These are phyloP conservation scores for Rhodotorula mucilaginosa DNA, from an alignment of 1,284 basidiomycete genomes.

Conservation along the genomic window DNA sequence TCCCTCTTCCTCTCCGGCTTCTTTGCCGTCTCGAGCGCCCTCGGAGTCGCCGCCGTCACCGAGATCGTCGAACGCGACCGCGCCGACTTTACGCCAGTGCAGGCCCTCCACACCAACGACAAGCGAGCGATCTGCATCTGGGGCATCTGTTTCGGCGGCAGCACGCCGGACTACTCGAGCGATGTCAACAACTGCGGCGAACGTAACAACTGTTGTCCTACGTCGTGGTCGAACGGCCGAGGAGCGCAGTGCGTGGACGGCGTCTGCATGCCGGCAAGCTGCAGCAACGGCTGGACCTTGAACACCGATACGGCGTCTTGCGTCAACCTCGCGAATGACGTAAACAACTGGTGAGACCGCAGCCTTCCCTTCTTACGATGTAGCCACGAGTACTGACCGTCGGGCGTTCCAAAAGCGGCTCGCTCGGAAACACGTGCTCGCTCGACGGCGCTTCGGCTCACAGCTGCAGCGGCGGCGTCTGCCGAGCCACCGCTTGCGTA, in stretches of 20 bases:
- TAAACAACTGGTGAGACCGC: conserved; percentile 20
- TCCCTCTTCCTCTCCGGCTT: neutral
- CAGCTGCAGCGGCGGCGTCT: conserved; percentile 20
- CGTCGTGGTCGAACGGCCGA: conserved; percentile 14
- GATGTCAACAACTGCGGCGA: conserved; percentile 35
- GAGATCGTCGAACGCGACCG: neutral
- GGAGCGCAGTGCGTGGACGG: conserved; percentile 15
- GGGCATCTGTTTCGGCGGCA: conserved; percentile 18
- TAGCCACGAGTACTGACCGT: neutral
- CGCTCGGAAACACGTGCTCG: conserved; percentile 32
- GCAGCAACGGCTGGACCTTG: conserved; percentile 15
- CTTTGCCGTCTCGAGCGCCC: neutral
- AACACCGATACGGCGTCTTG: conserved; percentile 14
- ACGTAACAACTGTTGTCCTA: conserved; percentile 12
- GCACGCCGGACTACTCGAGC: conserved; percentile 6
- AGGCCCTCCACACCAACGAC: neutral
- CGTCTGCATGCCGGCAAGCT: conserved; percentile 11
- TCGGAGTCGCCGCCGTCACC: conserved; percentile 3
- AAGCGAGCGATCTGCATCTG: conserved; percentile 21
- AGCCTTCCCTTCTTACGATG: too few species aligned
- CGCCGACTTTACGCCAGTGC: neutral
- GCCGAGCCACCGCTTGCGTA: conserved; percentile 28
- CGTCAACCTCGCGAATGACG: conserved; percentile 13
- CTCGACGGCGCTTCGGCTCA: conserved; percentile 18
- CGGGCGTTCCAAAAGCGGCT: conserved; percentile 15